Evolutionary conservation across 139 green algal genomes (phyloP), one percentile per base, ranked within the genome.

Genomic region (Closterium sp.): DNA sequence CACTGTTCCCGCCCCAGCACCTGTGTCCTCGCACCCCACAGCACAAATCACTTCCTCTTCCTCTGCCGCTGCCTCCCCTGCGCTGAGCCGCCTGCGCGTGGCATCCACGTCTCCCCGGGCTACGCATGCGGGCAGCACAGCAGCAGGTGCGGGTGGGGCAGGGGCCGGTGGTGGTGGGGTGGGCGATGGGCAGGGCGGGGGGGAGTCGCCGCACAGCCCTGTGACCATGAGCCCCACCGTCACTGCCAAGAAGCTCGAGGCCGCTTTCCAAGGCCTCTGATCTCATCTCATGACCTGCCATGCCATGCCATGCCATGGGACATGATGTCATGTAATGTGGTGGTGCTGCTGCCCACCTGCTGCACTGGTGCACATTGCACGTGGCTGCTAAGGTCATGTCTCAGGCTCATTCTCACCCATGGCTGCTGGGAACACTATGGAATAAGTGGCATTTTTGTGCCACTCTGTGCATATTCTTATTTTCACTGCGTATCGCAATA

Each of bases 261-360:
- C 31, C 9, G 87, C 87, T 4, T 89, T 89, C 31, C 87, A 89
- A 62, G 87, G 87, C 7, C 21, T 89, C 9, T 89, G 87, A 89
- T 42, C 3, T 2, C 3, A 89, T 42, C 3, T 2, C 3, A 86
- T 86, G 24, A 29, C 73, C 24, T 86, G 2, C 2, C 73, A 86
- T 86, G 24, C 24, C 73, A 86, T 86, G 24, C 2, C 73, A 86
- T 28, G 27, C 3, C 73, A 86, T 28, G 27, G 27, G 7, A 86
- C 5, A 29, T 29, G 24, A 86, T 9, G 27, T 86, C 73, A 86
- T 28, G 27, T 86, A 5, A 86, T 28, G 27, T 86, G 38, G 38
- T 45, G 2, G 38, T 73, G 9, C 10, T 27, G 45, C 45, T 70
- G 45, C 45, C 11, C 45, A 4, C 45, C 11, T 70, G 5, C 4